Evolutionary conservation across 805 yeast species (phyloP).

Genomic region (Yamadazyma tumulicola): DNA sequence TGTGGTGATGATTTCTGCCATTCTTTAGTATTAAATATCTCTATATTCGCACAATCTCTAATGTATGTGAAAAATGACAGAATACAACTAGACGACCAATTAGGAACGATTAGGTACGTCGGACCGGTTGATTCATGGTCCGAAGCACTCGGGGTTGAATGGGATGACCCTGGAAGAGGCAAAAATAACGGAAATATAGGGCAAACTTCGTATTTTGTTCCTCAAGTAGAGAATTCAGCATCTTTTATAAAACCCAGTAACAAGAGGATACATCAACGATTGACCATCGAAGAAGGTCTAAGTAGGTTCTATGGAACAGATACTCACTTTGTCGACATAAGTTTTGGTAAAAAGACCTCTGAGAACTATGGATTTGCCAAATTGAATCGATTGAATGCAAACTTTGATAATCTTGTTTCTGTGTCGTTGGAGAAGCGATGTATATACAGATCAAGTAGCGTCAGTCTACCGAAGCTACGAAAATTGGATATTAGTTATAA

Average conservation of each 20-base stretch:
- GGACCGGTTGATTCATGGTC: conserved; percentile 65
- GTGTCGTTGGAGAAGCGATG: conserved; percentile 48
- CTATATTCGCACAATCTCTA: not conserved
- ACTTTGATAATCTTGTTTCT: conserved; percentile 42
- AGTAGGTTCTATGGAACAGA: conserved; percentile 20
- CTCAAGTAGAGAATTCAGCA: conserved; percentile 44
- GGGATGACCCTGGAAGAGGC: conserved; percentile 74
- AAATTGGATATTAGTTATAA: conserved; percentile 61
- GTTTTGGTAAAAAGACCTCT: conserved; percentile 54
- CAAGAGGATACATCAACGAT: conserved; percentile 24
- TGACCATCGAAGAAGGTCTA: conserved; percentile 49
- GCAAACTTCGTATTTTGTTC: conserved; percentile 53
- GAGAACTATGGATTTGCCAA: conserved; percentile 67
- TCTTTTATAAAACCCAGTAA: conserved; percentile 56
- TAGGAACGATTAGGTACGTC: conserved; percentile 60
- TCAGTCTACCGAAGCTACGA: conserved; percentile 11
- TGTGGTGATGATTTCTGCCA: not conserved
- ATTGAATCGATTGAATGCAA: conserved; percentile 44
- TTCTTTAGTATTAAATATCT: not conserved
- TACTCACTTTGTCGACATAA: conserved; percentile 26
- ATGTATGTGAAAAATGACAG: conserved; percentile 15
- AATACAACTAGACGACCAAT: conserved; percentile 26
- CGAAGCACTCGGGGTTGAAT: conserved; percentile 76
- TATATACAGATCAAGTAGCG: conserved; percentile 21
- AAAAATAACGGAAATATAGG: conserved; percentile 63